A percentile compares a stretch with the other conserved stretches of the same genome.
These are phyloP conservation scores for Suillus luteus DNA, from an alignment of 768 basidiomycete genomes.

Conservation along the genomic window DNA sequence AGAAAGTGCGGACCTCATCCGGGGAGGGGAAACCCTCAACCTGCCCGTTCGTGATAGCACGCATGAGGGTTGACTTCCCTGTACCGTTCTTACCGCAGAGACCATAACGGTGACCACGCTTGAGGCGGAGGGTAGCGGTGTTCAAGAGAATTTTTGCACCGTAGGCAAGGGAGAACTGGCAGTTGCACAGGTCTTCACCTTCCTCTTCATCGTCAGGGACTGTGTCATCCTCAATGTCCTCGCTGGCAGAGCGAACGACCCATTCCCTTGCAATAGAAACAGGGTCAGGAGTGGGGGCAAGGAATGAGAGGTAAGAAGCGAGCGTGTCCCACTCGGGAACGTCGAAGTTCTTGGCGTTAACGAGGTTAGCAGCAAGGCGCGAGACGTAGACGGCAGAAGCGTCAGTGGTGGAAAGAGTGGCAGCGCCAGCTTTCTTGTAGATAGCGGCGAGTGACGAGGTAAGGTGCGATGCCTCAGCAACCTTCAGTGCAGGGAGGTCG, in stretches of 20 bases:
- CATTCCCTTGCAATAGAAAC: constrained; percentile 74
- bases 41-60: constrained; percentile 91
- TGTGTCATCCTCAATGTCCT: constrained; percentile 67
- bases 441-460: constrained; percentile 66
- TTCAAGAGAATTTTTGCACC: constrained; percentile 99
- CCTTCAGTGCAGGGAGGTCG: constrained; percentile 83
- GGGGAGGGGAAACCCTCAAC: constrained; percentile 99
- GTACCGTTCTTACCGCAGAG: constrained; percentile 99
- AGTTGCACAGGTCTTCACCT: constrained; percentile 98
- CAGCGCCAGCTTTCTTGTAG: constrained; percentile 82
- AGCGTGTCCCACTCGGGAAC: constrained; percentile 84
- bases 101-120: constrained; percentile 98
- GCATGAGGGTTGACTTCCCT: constrained; percentile 94
- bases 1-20: constrained; percentile 97
- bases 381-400: constrained; percentile 69
- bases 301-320: constrained; percentile 72
- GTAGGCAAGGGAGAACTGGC: constrained; percentile 97
- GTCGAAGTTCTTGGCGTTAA: constrained; percentile 92
- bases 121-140: constrained; percentile 94
- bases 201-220: constrained; percentile 90
- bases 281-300: constrained; percentile 64
- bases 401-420: constrained; percentile 57
- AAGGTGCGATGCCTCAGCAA: constrained; percentile 69
- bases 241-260: constrained; percentile 86
- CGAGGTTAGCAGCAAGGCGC: constrained; percentile 80